Base-by-base conservation (phyloP, 1,284 basidiomycete species). In the Cutaneotrichosporon mucoides region DNA sequence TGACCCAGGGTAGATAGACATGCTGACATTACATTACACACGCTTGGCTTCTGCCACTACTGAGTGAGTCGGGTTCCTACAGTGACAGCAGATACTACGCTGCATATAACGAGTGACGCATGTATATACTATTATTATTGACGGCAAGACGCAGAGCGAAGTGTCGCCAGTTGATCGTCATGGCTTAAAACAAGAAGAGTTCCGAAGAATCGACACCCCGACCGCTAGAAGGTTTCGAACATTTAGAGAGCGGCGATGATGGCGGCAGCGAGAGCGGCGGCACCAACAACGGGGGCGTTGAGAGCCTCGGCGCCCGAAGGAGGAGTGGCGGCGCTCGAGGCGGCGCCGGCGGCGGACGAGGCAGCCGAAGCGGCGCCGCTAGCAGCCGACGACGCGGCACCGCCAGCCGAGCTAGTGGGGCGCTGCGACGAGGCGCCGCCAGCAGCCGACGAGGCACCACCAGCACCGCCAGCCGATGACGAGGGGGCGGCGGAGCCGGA, bases 231-330 rank as follows among this genome's bases (percentile, higher is more conserved):
- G 24, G 24, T 24, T 24, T 24, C 24, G 24, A 24, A 44, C 50
- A 24, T 24, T 62, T 59, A 62, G 56, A 62, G 36, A 44, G 42
- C 49, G 41, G 53, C 56, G 15, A 51, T 41, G 49, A 51, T 40
- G 38, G 38, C 49, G 49, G 49, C 49, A 10, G 49, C 49, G 11
- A 51, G 37, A 24, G 47, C 60, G 41, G 42, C 53, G 36, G 57
- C 60, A 33, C 49, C 60, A 8, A 59, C 8, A 50, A 50, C 50
- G 13, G 54, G 48, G 15, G 42, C 49, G 15, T 45, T 49, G 42
- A 56, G 5, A 53, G 40, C 53, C 38, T 40, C 41, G 47, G 60
- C 53, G 15, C 35, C 51, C 24, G 24, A 24, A 24, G 24, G 24
- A 24, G 24, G 24, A 24, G 24, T 24, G 24, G 24, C 24, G 24